Evolutionary conservation across 2,329 filamentous ascomycete genomes (phyloP).

Genomic region (Cytospora schulzeri): DNA sequence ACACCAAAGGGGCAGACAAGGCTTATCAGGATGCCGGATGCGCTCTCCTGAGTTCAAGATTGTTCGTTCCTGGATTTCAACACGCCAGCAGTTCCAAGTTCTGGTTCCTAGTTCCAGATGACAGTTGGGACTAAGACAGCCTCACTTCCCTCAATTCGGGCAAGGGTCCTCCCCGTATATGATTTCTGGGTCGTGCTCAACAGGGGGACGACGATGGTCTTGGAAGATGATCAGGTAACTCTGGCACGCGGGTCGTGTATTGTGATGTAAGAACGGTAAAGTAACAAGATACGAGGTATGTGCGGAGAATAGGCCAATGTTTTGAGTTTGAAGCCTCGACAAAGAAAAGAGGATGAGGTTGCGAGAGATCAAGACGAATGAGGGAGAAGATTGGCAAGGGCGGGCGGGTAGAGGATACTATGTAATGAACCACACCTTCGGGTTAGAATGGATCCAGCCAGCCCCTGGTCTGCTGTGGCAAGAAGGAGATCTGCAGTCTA

Average conservation of each 20-base stretch:
- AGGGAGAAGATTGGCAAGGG: slow-evolving; percentile 20
- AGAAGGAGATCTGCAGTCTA: background rate
- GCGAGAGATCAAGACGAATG: slow-evolving; percentile 15
- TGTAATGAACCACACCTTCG: slow-evolving; percentile 8
- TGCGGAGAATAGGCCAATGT: background rate
- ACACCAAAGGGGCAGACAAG: background rate
- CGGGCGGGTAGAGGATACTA: slow-evolving; percentile 15
- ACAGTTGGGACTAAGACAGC: background rate
- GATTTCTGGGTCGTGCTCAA: background rate
- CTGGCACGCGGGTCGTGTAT: background rate
- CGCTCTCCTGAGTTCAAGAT: background rate
- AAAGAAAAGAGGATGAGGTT: slow-evolving; percentile 3
- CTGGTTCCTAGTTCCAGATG: background rate
- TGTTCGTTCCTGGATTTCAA: background rate
- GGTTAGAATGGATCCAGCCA: background rate
- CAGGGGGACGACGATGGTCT: background rate
- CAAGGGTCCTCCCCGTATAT: slow-evolving; percentile 1
- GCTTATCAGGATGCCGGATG: background rate
- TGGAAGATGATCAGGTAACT: background rate
- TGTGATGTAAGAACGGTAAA: background rate
- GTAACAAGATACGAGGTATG: background rate
- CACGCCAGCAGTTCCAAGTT: background rate
- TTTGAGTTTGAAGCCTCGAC: background rate
- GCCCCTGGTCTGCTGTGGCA: slow-evolving; percentile 10
- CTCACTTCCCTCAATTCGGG: background rate